phyloP scores from a whole-genome alignment of 371 early-diverging fungal species.

The Mortierella sp. region DNA sequence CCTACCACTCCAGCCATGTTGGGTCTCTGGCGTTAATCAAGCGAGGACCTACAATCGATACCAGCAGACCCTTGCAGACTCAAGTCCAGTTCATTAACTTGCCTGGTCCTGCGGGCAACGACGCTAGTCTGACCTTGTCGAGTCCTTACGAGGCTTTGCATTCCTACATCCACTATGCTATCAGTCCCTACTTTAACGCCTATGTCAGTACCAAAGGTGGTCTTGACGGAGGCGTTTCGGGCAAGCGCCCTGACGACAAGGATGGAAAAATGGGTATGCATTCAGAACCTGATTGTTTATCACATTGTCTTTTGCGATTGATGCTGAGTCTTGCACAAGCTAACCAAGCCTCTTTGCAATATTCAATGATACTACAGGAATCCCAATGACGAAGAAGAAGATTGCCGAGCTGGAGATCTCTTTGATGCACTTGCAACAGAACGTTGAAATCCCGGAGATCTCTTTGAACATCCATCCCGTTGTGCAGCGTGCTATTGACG shows the following conservation, averaged over 20 bases:
- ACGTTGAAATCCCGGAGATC: conserved; percentile 97
- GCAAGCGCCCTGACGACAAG: conserved; percentile 78
- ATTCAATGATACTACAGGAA: conserved; percentile 51
- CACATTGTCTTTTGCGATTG: neutral
- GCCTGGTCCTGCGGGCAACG: conserved; percentile 84
- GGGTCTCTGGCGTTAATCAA: conserved; percentile 93
- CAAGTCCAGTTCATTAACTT: conserved; percentile 94
- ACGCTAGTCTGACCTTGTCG: conserved; percentile 61
- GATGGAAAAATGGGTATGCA: conserved; percentile 83
- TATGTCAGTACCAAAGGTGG: conserved; percentile 81
- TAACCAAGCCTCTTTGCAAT: neutral
- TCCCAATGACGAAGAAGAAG: conserved; percentile 97
- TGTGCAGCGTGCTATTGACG: conserved; percentile 82
- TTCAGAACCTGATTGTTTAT: neutral
- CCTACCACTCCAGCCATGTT: conserved; percentile 77
- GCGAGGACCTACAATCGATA: conserved; percentile 79
- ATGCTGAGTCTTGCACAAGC: neutral
- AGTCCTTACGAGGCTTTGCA: conserved; percentile 95
- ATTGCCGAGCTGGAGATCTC: conserved; percentile 97
- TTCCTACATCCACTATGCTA: conserved; percentile 92
- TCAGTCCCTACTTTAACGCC: conserved; percentile 97
- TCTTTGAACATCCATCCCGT: conserved; percentile 87
- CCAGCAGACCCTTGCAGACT: conserved; percentile 74
- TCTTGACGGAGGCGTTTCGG: conserved; percentile 56
- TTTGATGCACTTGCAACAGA: conserved; percentile 94